Conservation (phyloP, 2,329 filamentous ascomycete species). For the Colletotrichum plurivorum region DNA sequence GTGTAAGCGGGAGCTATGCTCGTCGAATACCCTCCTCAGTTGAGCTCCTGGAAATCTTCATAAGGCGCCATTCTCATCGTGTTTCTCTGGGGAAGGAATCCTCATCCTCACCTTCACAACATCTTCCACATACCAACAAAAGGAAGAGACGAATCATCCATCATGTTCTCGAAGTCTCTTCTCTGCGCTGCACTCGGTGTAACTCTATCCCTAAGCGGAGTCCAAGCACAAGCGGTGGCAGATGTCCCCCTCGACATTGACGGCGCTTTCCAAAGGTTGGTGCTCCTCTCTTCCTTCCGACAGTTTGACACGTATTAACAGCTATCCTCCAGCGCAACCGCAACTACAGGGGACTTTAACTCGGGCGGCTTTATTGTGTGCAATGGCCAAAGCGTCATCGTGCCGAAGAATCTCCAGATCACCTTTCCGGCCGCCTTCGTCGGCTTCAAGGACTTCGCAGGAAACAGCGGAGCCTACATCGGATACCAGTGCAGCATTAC, state of each 20-base stretch:
- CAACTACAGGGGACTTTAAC: slow-evolving; percentile 27
- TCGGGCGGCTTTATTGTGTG: slow-evolving; percentile 39
- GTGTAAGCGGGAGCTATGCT: neutral
- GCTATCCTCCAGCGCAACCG: slow-evolving; percentile 32
- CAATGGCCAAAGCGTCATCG: slow-evolving; percentile 38
- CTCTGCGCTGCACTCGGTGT: slow-evolving; percentile 23
- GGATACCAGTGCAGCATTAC: slow-evolving; percentile 46
- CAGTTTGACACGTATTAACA: neutral
- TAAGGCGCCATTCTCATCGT: slow-evolving; percentile 9
- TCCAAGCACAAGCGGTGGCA: slow-evolving; percentile 15
- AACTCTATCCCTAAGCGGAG: neutral
- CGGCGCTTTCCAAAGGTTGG: slow-evolving; percentile 36
- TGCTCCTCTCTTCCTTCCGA: no score
- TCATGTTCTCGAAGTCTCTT: slow-evolving; percentile 22
- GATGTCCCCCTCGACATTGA: slow-evolving; percentile 36
- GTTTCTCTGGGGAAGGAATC: neutral
- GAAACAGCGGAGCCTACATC: slow-evolving; percentile 9
- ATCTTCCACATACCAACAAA: neutral
- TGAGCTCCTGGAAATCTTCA: neutral
- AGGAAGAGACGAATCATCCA: neutral
- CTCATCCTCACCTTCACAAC: neutral
- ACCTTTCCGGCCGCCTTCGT: slow-evolving; percentile 42
- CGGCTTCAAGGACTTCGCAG: slow-evolving; percentile 41
- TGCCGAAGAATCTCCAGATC: slow-evolving; percentile 43
- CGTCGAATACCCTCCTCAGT: neutral